Percentiles rank a stretch among this genome's conserved stretches.
Evolutionary conservation across 805 yeast genomes (phyloP).

Genomic region (Ogataea glucozyma): DNA sequence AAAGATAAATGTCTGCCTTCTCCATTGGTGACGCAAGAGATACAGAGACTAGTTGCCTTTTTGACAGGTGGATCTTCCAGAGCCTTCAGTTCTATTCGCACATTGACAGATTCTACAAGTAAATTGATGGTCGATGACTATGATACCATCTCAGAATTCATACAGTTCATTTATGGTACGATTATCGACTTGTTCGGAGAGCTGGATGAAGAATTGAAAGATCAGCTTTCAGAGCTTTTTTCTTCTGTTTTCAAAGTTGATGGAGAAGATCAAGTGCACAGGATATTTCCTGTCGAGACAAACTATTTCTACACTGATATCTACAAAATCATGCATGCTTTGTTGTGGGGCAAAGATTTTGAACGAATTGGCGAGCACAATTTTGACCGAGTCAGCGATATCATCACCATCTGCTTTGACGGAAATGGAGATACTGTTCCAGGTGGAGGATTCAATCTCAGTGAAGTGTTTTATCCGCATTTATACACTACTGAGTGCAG

Average conservation of each 20-base stretch:
- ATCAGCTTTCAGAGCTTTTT: constrained; percentile 21
- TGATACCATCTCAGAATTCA: constrained; percentile 32
- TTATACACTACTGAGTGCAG: constrained; percentile 36
- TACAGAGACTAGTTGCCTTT: constrained; percentile 42
- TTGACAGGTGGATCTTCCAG: constrained; percentile 37
- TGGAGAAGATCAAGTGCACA: constrained; percentile 21
- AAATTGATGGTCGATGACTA: constrained; percentile 28
- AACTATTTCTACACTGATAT: constrained; percentile 32
- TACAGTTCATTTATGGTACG: constrained; percentile 24
- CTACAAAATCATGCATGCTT: constrained; percentile 36
- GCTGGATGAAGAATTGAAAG: constrained; percentile 13
- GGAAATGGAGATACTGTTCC: constrained; percentile 31
- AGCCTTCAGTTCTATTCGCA: constrained; percentile 40
- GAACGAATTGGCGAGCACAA: constrained; percentile 24
- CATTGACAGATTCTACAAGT: constrained; percentile 34
- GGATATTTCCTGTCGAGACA: constrained; percentile 37
- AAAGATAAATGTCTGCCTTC: constrained; percentile 29
- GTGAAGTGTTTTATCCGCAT: constrained; percentile 41
- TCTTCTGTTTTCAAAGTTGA: constrained; percentile 18
- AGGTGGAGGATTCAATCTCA: constrained; percentile 32
- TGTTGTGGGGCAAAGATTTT: constrained; percentile 35
- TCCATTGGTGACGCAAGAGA: constrained; percentile 36
- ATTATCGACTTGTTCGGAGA: constrained; percentile 24
- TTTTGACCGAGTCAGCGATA: constrained; percentile 33
- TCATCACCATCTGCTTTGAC: constrained; percentile 37